Evolutionary conservation across 768 basidiomycete species (phyloP).

Genomic region (Piloderma croceum): DNA sequence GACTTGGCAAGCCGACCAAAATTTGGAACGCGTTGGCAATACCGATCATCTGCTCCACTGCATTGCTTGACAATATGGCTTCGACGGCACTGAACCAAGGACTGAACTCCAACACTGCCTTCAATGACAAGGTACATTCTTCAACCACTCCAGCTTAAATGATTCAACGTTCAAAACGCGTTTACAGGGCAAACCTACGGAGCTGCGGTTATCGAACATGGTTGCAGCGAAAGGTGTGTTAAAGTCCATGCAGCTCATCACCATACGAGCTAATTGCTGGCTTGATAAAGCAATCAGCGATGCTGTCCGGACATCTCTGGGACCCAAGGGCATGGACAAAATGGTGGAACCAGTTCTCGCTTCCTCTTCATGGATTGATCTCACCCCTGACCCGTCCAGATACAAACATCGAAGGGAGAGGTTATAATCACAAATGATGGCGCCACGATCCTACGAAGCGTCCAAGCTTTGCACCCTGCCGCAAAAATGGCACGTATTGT

Average conservation of each 20-base stretch:
- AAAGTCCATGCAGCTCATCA: not conserved
- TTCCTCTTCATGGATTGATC: conserved; percentile 8
- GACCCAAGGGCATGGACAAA: conserved; percentile 99
- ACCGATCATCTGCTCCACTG: too few relatives aligned
- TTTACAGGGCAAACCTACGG: conserved; percentile 91
- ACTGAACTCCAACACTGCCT: conserved; percentile 66
- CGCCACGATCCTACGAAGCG: conserved; percentile 92
- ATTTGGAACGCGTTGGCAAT: too few relatives aligned
- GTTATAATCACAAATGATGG: conserved; percentile 99
- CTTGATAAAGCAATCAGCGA: conserved; percentile 79
- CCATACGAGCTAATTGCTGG: conserved; percentile 3
- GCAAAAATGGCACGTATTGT: conserved; percentile 81
- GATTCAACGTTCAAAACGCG: conserved; percentile 22
- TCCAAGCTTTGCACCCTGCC: conserved; percentile 95
- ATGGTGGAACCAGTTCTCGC: conserved; percentile 53
- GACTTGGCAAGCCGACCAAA: too few relatives aligned
- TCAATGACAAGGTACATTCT: conserved; percentile 73
- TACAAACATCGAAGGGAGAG: conserved; percentile 94
- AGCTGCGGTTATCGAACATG: conserved; percentile 95
- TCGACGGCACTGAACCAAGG: conserved; percentile 37
- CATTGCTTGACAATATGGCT: too few relatives aligned
- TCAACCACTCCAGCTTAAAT: conserved; percentile 4
- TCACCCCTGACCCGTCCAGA: conserved; percentile 42
- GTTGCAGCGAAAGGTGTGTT: conserved; percentile 89
- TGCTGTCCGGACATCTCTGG: conserved; percentile 93